phyloP scores from a whole-genome alignment of 2,329 filamentous ascomycete species.

The Aspergillus ochraceus region DNA sequence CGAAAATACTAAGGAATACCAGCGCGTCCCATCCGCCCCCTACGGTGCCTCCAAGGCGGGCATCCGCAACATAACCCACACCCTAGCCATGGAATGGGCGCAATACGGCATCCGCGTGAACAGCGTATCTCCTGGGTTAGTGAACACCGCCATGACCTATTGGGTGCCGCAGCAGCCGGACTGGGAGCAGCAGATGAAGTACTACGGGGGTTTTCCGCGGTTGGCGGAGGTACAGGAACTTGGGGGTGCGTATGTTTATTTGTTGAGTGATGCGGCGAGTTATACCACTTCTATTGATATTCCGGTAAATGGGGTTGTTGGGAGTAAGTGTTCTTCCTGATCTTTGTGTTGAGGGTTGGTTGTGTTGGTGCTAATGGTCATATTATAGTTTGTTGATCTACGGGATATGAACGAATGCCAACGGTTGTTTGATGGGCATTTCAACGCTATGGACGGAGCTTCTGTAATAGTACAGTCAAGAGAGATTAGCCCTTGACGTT shows the following conservation, averaged over 20 bases:
- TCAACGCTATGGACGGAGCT: too few species aligned
- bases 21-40: constrained; percentile 37
- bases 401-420: too few species aligned
- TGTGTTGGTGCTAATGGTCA: too few species aligned
- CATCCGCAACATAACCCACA: constrained; percentile 46
- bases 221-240: constrained; percentile 54
- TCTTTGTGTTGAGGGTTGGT: too few species aligned
- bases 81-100: constrained; percentile 69
- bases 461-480: too few species aligned
- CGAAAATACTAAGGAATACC: not conserved
- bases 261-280: constrained; percentile 48
- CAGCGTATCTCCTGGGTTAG: constrained; percentile 45
- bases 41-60: constrained; percentile 50
- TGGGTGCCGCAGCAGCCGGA: constrained; percentile 51
- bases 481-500: too few species aligned
- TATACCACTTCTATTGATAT: constrained; percentile 54
- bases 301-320: constrained; percentile 50
- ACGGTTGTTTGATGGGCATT: too few species aligned
- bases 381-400: too few species aligned
- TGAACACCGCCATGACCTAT: constrained; percentile 46
- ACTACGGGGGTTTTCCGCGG: constrained; percentile 55
- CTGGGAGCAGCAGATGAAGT: constrained; percentile 55
- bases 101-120: constrained; percentile 68
- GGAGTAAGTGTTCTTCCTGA: constrained; percentile 24
- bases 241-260: constrained; percentile 52